Conservation (phyloP, 2,329 filamentous ascomycete species). For the Didymosphaeria variabile region DNA sequence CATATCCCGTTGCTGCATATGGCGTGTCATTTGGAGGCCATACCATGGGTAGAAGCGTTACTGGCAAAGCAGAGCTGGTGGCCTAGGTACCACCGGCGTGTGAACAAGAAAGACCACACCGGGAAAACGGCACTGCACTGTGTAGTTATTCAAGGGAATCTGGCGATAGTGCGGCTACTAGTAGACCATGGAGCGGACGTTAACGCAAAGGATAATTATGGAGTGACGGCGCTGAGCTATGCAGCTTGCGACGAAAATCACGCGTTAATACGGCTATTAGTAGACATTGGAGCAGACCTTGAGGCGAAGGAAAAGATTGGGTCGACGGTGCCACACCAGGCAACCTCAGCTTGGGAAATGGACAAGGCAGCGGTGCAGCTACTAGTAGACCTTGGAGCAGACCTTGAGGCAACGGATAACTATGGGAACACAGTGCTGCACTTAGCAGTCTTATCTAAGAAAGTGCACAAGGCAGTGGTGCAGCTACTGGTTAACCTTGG, state of each 20-base stretch:
- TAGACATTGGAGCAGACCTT: constrained; percentile 13
- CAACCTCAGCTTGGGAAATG: constrained; percentile 2
- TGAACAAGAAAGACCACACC: background rate
- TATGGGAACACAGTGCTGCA: constrained; percentile 1
- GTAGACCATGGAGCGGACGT: constrained; percentile 14
- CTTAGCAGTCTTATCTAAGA: constrained; percentile 1
- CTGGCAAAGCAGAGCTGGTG: background rate
- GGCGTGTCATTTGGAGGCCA: background rate
- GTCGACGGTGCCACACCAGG: constrained; percentile 10
- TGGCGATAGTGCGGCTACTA: constrained; percentile 2
- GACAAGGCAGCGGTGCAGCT: constrained; percentile 7
- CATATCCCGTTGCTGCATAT: background rate
- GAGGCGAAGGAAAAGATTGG: background rate
- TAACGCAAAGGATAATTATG: constrained; percentile 5
- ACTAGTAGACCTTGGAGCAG: constrained; percentile 13
- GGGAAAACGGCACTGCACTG: constrained; percentile 11
- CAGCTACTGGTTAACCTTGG: constrained; percentile 11
- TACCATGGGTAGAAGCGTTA: constrained; percentile 3
- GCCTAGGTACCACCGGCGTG: too few relatives aligned
- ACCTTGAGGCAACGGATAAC: background rate
- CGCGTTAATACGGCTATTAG: constrained; percentile 4
- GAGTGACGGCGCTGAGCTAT: constrained; percentile 8
- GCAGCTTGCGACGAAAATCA: constrained; percentile 5
- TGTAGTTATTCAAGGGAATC: background rate
- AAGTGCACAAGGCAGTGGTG: background rate